Base-by-base conservation (phyloP, 1,284 basidiomycete genomes). In the Microbotryum intermedium region DNA sequence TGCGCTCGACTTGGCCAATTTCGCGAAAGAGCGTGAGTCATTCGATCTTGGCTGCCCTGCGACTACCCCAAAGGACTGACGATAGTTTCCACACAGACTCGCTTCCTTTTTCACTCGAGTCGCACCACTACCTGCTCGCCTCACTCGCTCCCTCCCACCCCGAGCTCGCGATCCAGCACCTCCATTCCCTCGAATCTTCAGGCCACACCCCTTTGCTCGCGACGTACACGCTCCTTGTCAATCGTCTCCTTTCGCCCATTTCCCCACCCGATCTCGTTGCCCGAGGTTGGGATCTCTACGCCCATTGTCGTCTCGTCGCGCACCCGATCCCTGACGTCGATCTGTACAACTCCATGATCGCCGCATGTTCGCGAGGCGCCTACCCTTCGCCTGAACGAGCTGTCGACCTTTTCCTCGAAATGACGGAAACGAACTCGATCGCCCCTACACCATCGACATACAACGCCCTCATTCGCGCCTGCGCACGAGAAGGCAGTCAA, bases 221-320 rank as follows among this genome's bases (percentile, higher is more conserved):
- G 8, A 73, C 73, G 0, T 79, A 78, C 69, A 69, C 71, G 26
- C 44, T 72, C 49, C 66, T 77, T 39, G 70, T 77, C 9, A 21
- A 57, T n/a, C 70, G 71, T 47, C 72, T 77, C 16, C 69, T 73
- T 16, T 60, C 55, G 0, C 60, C 67, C 3, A 30, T 42, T 53
- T 48, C 67, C 67, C 34, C 72, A 61, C 52, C 70, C 58, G 16
- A 72, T 66, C 55, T 71, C 57, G 80, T 81, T 46, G 84, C 86
- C 0, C 84, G 88, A 61, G 91, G 88, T 0, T 95, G 90, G 90
- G 90, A 97, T 70, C 80, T 97, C 26, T 97, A 91, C 73, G 79
- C 88, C 3, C 92, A 97, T 73, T 95, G 97, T 89, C 88, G 95
- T 55, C 88, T 97, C 57, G 86, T 88, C 7, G 90, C 93, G 0